These are phyloP conservation scores for Moniliophthora roreri DNA, from an alignment of 1,284 basidiomycete species.

Conservation along the genomic window DNA sequence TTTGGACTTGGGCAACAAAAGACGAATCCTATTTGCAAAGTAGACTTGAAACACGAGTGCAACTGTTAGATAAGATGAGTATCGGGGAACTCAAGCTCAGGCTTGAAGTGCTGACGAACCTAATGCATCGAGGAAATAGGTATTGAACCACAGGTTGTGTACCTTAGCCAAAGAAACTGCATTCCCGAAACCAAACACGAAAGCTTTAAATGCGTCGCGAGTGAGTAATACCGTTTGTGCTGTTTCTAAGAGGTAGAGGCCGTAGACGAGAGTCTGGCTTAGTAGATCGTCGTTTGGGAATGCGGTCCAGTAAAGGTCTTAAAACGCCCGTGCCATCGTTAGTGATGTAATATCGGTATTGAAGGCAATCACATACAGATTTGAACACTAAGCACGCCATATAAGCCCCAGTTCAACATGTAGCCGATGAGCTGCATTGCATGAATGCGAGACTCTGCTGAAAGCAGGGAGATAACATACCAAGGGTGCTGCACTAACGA, in stretches of 20 bases:
- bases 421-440: background rate
- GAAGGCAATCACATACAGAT: background rate
- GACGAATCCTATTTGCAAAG: too few species aligned
- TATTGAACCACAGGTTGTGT: background rate
- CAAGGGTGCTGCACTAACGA: too few species aligned
- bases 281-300: background rate
- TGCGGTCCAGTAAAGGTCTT: background rate
- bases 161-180: background rate
- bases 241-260: background rate
- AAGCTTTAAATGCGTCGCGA: background rate
- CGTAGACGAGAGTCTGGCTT: background rate
- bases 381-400: background rate
- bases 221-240: background rate
- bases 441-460: too few species aligned
- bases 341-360: background rate
- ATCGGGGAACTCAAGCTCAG: too few species aligned
- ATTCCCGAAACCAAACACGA: background rate
- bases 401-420: background rate
- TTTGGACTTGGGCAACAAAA: too few species aligned
- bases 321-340: background rate
- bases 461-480: too few species aligned
- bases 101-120: too few species aligned
- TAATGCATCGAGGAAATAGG: background rate
- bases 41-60: too few species aligned
- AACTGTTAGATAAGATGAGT: too few species aligned